Percentiles rank a stretch among this genome's conserved stretches.
Evolutionary conservation across 1,284 basidiomycete genomes (phyloP).

Genomic region (Naganishia sp.): DNA sequence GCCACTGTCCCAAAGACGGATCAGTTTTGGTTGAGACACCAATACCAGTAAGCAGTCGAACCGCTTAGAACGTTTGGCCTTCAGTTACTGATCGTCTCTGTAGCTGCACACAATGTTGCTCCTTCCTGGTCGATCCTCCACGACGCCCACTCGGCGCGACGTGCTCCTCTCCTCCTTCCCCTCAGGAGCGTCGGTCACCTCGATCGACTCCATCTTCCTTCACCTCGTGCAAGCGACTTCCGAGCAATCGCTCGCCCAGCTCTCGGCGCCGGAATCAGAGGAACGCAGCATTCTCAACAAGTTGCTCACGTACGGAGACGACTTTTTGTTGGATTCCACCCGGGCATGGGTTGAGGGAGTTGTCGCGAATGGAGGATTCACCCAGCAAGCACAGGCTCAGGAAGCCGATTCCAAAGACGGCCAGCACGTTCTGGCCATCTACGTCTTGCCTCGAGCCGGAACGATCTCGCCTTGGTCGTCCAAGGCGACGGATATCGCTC

Average conservation of each 20-base stretch:
- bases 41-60: background rate
- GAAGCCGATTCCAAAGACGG: constrained; percentile 53
- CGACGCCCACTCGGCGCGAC: constrained; percentile 69
- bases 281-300: constrained; percentile 65
- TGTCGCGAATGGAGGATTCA: constrained; percentile 52
- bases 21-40: background rate
- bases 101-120: constrained; percentile 50
- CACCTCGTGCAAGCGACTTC: constrained; percentile 76
- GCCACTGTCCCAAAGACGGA: background rate
- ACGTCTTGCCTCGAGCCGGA: constrained; percentile 74
- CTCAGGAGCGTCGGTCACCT: constrained; percentile 56
- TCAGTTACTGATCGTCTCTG: too few relatives aligned
- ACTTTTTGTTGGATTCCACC: constrained; percentile 53
- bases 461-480: constrained; percentile 94
- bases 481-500: constrained; percentile 95
- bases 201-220: constrained; percentile 80
- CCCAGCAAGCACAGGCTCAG: constrained; percentile 53
- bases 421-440: constrained; percentile 59
- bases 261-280: constrained; percentile 58
- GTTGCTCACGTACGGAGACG: constrained; percentile 86
- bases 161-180: constrained; percentile 67
- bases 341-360: constrained; percentile 43
- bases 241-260: constrained; percentile 57
- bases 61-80: background rate
- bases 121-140: constrained; percentile 69